phyloP scores from a whole-genome alignment of 108 stramenopile genomes.

The Discostella stelligeroides region DNA sequence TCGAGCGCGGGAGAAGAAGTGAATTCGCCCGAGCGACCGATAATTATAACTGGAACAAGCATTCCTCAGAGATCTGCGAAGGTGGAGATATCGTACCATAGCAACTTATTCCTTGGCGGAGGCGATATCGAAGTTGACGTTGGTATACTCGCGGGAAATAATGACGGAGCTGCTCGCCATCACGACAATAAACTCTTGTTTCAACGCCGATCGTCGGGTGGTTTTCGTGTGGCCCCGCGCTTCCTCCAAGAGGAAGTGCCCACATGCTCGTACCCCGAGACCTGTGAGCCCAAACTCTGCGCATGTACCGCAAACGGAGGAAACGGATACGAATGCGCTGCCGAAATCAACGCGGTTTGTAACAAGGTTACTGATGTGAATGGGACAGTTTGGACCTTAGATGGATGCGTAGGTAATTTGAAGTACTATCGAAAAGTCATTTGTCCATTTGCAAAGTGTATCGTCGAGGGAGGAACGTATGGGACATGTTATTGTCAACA shows the following conservation, averaged over 20 bases:
- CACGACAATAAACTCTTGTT: neutral
- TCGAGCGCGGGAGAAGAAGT: neutral
- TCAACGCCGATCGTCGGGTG: neutral
- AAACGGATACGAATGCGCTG: neutral
- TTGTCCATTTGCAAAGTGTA: constrained; percentile 16
- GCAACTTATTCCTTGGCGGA: neutral
- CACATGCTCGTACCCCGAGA: constrained; percentile 19
- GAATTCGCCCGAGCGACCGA: neutral
- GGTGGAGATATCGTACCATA: too few species aligned
- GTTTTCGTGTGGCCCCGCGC: neutral
- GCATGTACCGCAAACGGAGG: constrained; percentile 16
- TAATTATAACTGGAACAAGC: too few species aligned
- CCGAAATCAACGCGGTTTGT: constrained; percentile 19
- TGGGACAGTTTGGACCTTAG: constrained; percentile 7
- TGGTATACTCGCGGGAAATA: neutral
- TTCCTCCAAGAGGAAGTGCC: neutral
- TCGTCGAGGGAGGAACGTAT: constrained; percentile 11
- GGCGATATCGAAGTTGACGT: neutral
- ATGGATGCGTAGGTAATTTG: neutral
- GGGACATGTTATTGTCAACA: neutral
- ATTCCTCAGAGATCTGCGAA: neutral
- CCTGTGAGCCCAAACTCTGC: constrained; percentile 27
- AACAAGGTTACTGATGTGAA: constrained; percentile 12
- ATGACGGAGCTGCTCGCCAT: neutral
- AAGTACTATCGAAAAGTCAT: constrained; percentile 11